Base-by-base conservation (phyloP, 805 yeast genomes). In the Kuraishia molischiana region DNA sequence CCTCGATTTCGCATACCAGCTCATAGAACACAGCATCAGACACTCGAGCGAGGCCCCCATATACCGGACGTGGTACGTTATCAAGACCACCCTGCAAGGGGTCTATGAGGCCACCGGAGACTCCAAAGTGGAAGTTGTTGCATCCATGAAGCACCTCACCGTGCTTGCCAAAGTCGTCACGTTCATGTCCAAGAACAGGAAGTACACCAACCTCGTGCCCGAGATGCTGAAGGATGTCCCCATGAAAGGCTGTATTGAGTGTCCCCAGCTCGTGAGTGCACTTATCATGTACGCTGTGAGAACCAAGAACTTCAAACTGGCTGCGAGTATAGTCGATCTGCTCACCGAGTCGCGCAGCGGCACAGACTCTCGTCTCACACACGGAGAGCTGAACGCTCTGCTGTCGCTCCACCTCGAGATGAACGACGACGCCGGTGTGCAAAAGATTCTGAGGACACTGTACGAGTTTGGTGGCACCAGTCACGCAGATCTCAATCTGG, bases 201-300 rank as follows among this genome's bases (percentile, higher is more conserved):
- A 63, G 34, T 60, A 56, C 34, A 42, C 50, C 11, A 15, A 22
- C 2, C 31, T 57, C 20, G 54, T 60, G 4, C 40, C 43, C 9
- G 45, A 49, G 4, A 19, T 61, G 13, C 48, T 61, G 3, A 40
- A 43, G 19, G 45, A 51, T 28, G 38, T 61, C n/a, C 65, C 66
- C 1, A 44, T 59, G 19, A 53, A 55, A 20, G 54, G 63, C 1
- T 54, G 60, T 20, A 47, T 48, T 26, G 46, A 55, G 3, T 51
- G 55, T 19, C 64, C 66, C 1, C 45, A 45, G 15, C 44, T 61
- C 30, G 57, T 60, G 64, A 44, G 52, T 5, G 44, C 62, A 1
- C 39, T 61, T 21, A 32, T 58, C 4, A 39, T 46, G 19, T 59
- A 61, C 42, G 47, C 59, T 34, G 39, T 56, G 1, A 41, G 59